phyloP scores from a whole-genome alignment of 345 rosid species.

The Populus davidiana region DNA sequence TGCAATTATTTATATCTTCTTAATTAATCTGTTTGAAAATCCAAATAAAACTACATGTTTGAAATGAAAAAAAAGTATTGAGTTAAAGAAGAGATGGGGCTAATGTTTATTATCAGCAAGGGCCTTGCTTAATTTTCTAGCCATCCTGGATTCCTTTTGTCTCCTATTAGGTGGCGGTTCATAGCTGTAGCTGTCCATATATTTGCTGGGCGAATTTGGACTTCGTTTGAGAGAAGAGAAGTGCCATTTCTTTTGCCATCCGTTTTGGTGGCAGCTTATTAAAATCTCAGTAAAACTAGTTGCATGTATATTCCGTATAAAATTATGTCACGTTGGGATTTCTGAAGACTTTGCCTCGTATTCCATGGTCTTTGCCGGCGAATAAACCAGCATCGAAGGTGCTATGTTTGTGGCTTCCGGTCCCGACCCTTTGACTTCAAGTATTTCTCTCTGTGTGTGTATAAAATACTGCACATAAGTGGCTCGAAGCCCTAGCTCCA shows the following conservation, averaged over 20 bases:
- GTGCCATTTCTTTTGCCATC: not conserved
- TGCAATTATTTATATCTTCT: too few relatives aligned
- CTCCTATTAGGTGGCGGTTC: not conserved
- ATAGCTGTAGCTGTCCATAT: not conserved
- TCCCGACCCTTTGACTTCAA: not conserved
- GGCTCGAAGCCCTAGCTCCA: too few relatives aligned
- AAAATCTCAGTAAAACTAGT: not conserved
- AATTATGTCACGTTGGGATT: not conserved
- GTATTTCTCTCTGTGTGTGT: too few relatives aligned
- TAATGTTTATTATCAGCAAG: not conserved
- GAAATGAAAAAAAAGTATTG: too few relatives aligned
- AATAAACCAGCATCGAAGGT: not conserved
- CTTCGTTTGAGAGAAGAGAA: not conserved
- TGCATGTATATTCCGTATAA: not conserved
- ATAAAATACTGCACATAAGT: too few relatives aligned
- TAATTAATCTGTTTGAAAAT: too few relatives aligned
- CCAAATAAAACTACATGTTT: too few relatives aligned
- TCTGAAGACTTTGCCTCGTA: not conserved
- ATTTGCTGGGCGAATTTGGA: not conserved
- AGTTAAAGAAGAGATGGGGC: too few relatives aligned
- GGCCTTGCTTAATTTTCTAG: not conserved
- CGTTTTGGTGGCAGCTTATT: not conserved
- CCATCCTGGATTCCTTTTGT: constrained; percentile 2
- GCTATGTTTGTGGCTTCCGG: not conserved
- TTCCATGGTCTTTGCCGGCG: not conserved